phyloP scores from a whole-genome alignment of 1,284 basidiomycete genomes.

The Ceratobasidium sp. region DNA sequence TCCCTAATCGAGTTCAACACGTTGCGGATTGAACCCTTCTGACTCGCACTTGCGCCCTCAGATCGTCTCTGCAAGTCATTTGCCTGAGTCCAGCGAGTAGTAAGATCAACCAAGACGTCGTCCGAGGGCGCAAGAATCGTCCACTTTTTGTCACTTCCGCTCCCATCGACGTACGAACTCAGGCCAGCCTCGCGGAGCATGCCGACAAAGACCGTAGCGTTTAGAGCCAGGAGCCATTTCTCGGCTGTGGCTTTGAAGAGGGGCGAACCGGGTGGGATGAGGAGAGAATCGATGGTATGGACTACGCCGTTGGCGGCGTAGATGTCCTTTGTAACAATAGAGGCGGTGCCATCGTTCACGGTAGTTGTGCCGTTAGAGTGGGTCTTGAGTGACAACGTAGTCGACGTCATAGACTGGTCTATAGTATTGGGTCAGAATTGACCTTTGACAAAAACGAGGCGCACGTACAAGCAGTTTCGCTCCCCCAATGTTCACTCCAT shows the following conservation, averaged over 20 bases:
- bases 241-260: conserved; percentile 85
- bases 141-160: conserved; percentile 66
- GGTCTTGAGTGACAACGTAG: conserved; percentile 10
- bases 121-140: conserved; percentile 92
- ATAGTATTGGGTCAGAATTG: not conserved
- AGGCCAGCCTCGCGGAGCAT: conserved; percentile 86
- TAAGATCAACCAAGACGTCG: conserved; percentile 69
- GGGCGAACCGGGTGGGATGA: conserved; percentile 75
- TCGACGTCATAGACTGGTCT: conserved; percentile 29
- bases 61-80: not conserved
- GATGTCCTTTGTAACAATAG: conserved; percentile 75
- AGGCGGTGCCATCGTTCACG: conserved; percentile 31
- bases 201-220: conserved; percentile 91
- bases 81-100: conserved; percentile 2
- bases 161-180: conserved; percentile 80
- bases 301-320: conserved; percentile 96
- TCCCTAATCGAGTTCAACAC: conserved; percentile 60
- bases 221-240: conserved; percentile 89
- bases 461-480: conserved; percentile 38
- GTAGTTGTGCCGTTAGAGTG: conserved; percentile 21
- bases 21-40: conserved; percentile 60
- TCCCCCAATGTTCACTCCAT: conserved; percentile 47
- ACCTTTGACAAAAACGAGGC: not conserved
- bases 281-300: conserved; percentile 85
- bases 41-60: conserved; percentile 48